These are phyloP conservation scores for Sorghum bicolor DNA, from an alignment of 176 grass and related monocot genomes.

Conservation along the genomic window DNA sequence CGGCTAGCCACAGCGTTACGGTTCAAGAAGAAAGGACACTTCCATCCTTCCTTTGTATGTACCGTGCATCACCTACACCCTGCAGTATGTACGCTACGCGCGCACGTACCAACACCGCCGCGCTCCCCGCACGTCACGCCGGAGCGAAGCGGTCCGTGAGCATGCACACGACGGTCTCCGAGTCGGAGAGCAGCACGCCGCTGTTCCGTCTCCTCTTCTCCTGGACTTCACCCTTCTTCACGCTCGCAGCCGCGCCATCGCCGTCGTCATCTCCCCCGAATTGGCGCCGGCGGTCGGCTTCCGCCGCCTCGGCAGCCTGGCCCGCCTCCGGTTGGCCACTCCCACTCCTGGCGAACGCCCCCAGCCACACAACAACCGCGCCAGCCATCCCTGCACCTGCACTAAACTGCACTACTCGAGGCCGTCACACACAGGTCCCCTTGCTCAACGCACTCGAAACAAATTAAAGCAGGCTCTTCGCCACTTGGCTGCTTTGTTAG, in stretches of 20 bases:
- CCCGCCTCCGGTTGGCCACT: constrained; percentile 1
- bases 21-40: background rate
- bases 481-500: constrained; percentile 6
- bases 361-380: constrained; percentile 33
- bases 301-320: background rate
- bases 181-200: constrained; percentile 34
- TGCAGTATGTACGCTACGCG: background rate
- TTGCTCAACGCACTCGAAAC: background rate
- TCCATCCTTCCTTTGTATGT: background rate
- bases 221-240: background rate
- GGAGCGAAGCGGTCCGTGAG: constrained; percentile 70
- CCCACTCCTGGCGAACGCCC: constrained; percentile 45
- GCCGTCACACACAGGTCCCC: background rate
- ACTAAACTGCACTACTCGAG: too few species aligned
- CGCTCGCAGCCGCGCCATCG: background rate
- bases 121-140: constrained; percentile 2
- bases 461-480: background rate
- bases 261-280: background rate
- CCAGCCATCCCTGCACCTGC: constrained; percentile 30
- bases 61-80: background rate
- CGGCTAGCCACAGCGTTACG: background rate
- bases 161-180: constrained; percentile 43
- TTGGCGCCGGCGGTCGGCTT: background rate
- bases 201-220: constrained; percentile 16
- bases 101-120: background rate